Percentiles rank a stretch among this genome's conserved stretches.
These are phyloP conservation scores for Hypoxylon sp. DNA, from an alignment of 2,329 filamentous ascomycete genomes.

Conservation along the genomic window DNA sequence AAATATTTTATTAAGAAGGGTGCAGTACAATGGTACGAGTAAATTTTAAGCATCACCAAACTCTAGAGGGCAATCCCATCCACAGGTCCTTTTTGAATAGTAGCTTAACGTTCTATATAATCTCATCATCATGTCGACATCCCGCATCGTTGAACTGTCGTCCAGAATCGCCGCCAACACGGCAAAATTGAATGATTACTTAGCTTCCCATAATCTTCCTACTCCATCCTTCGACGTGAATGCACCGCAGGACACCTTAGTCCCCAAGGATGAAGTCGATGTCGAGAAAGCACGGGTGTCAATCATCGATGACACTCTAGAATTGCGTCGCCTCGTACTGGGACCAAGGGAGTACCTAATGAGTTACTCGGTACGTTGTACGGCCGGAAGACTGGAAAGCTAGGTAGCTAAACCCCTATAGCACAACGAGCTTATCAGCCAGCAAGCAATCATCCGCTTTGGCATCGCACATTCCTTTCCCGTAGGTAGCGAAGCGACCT, in stretches of 20 bases:
- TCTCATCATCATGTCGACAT: neutral
- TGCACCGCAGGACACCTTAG: neutral
- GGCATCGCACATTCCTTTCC: too few relatives aligned
- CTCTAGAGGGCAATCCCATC: too few relatives aligned
- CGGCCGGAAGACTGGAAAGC: neutral
- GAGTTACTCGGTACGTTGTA: neutral
- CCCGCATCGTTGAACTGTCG: neutral
- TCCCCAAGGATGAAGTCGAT: neutral
- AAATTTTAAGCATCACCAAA: too few relatives aligned
- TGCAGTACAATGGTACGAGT: too few relatives aligned
- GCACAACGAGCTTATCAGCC: neutral
- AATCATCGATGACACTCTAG: neutral
- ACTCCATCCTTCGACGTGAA: neutral
- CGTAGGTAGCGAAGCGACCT: too few relatives aligned
- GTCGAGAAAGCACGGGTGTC: neutral
- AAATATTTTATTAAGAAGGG: too few relatives aligned
- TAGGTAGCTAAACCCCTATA: neutral
- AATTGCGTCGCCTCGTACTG: neutral
- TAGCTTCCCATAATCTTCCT: neutral
- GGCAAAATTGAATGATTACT: neutral
- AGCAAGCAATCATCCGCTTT: neutral
- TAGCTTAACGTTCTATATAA: neutral
- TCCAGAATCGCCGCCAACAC: neutral
- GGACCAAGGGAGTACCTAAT: neutral
- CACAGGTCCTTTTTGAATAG: too few relatives aligned